Percentiles rank a stretch among this genome's conserved stretches.
Conservation (phyloP, 768 basidiomycete species). For the Tricholoma sp. region DNA sequence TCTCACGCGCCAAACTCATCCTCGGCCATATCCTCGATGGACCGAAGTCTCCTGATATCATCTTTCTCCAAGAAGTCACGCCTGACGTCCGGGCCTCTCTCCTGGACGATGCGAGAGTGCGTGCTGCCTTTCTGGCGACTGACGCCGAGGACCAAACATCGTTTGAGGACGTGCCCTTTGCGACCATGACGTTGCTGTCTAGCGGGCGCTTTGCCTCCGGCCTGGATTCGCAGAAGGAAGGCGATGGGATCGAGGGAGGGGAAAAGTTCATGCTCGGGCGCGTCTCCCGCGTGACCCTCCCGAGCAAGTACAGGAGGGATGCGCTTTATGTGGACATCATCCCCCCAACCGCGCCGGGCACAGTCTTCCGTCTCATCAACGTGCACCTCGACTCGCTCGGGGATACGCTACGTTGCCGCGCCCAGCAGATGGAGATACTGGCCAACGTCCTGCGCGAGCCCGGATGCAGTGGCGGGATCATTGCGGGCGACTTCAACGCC, state of each 20-base stretch:
- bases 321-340: conserved; percentile 33
- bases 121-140: conserved; percentile 26
- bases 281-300: conserved; percentile 27
- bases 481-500: conserved; percentile 46
- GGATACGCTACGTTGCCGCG: too few relatives aligned
- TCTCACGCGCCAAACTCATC: conserved; percentile 30
- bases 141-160: conserved; percentile 33
- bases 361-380: conserved; percentile 21
- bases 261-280: conserved; percentile 22
- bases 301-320: conserved; percentile 32
- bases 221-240: conserved; percentile 12
- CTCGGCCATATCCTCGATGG: conserved; percentile 27
- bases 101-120: conserved; percentile 29
- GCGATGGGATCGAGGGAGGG: conserved; percentile 16
- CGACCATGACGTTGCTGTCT: conserved; percentile 35
- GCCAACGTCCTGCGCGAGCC: too few relatives aligned
- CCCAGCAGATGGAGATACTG: too few relatives aligned
- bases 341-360: conserved; percentile 18
- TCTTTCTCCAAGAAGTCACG: conserved; percentile 36
- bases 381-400: too few relatives aligned
- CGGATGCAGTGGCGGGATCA: conserved; percentile 25
- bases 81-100: conserved; percentile 24
- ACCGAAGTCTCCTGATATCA: conserved; percentile 28
- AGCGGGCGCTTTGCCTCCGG: conserved; percentile 25
- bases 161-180: conserved; percentile 28